Conservation (phyloP, 306 rosid species). For the Rosa persica region DNA sequence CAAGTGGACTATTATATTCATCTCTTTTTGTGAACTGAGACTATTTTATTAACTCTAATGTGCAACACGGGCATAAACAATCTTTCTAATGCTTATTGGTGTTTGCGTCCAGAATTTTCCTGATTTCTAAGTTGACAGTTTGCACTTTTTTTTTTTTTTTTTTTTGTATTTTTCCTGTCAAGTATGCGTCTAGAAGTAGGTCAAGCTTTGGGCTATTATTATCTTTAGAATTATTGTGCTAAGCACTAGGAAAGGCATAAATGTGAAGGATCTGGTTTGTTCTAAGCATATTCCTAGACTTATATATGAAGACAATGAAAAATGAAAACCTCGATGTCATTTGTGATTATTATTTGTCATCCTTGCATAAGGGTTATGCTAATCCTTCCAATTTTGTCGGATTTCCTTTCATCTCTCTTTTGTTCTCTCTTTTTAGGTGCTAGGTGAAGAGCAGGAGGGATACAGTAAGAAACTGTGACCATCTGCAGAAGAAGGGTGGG, state of each 20-base stretch:
- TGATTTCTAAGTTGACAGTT: neutral
- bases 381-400: neutral
- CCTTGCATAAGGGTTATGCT: neutral
- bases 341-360: neutral
- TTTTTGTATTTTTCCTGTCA: neutral
- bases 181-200: neutral
- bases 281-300: neutral
- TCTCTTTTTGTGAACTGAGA: neutral
- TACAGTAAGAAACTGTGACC: slow-evolving; percentile 13
- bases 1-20: slow-evolving; percentile 10
- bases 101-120: neutral
- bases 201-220: neutral
- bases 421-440: neutral
- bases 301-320: neutral
- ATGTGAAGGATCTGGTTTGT: neutral
- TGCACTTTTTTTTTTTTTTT: neutral
- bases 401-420: neutral
- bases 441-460: slow-evolving; percentile 15
- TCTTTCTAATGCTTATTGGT: neutral
- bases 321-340: neutral
- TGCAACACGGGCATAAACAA: neutral
- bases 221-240: neutral
- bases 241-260: neutral
- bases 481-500: neutral
- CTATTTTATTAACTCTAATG: neutral